Evolutionary conservation across 805 yeast species (phyloP).

Genomic region (Cyberlindnera euphorbiiphila): DNA sequence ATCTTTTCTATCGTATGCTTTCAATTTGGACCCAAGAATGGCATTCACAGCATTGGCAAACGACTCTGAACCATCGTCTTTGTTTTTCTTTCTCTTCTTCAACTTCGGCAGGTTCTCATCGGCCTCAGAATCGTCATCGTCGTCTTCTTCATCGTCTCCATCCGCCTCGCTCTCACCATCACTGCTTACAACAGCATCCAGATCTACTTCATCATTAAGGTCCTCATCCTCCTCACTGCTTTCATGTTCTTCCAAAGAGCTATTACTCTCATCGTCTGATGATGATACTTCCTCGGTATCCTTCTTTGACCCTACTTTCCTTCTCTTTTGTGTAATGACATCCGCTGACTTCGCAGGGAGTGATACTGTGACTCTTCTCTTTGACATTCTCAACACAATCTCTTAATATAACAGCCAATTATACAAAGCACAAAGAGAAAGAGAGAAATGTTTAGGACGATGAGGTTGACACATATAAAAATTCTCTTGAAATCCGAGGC

Average conservation of each 20-base stretch:
- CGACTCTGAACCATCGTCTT: conserved; percentile 66
- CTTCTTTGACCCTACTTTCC: background rate
- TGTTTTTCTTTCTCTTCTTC: conserved; percentile 51
- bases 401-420: too few relatives aligned
- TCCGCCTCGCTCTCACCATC: conserved; percentile 11
- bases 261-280: background rate
- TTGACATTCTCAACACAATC: conserved; percentile 18
- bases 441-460: too few relatives aligned
- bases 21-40: conserved; percentile 76
- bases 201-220: conserved; percentile 13
- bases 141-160: conserved; percentile 18
- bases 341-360: conserved; percentile 12
- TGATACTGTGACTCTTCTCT: conserved; percentile 20
- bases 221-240: conserved; percentile 2
- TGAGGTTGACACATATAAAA: too few relatives aligned
- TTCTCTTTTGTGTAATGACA: background rate
- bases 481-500: too few relatives aligned
- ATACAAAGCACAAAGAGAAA: too few relatives aligned
- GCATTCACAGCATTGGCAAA: conserved; percentile 84
- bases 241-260: too few relatives aligned
- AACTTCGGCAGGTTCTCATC: conserved; percentile 43
- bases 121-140: conserved; percentile 24
- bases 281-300: background rate
- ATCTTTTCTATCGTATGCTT: conserved; percentile 84
- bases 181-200: conserved; percentile 15